These are phyloP conservation scores for Phytophthora macrochlamydospora DNA, from an alignment of 352 stramenopile genomes.

Conservation along the genomic window DNA sequence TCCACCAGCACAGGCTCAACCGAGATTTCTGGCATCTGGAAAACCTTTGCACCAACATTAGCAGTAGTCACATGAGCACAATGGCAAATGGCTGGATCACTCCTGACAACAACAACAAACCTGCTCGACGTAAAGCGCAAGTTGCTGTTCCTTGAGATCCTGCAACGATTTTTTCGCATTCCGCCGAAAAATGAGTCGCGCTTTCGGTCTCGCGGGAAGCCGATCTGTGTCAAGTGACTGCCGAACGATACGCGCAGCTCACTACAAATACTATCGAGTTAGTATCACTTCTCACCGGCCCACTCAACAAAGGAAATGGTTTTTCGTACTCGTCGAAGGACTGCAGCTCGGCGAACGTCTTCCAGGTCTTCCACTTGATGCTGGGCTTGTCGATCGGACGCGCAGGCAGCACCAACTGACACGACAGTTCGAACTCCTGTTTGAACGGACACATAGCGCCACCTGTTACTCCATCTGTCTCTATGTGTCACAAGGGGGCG, in stretches of 20 bases:
- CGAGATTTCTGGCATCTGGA: conserved; percentile 54
- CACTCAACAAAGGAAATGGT: background rate
- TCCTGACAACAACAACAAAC: conserved; percentile 23
- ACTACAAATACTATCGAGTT: conserved; percentile 32
- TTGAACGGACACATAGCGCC: conserved; percentile 10
- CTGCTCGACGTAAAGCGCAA: conserved; percentile 74
- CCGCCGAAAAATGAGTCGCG: conserved; percentile 74
- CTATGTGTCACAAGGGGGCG: conserved; percentile 5
- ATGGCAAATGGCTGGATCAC: background rate
- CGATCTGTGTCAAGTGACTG: conserved; percentile 57
- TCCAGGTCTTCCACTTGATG: conserved; percentile 83
- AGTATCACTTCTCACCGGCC: background rate
- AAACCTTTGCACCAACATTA: conserved; percentile 35
- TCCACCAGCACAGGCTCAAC: conserved; percentile 38
- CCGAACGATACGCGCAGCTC: conserved; percentile 59
- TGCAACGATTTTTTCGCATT: conserved; percentile 69
- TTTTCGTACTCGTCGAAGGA: conserved; percentile 64
- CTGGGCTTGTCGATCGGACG: conserved; percentile 65
- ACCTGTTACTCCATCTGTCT: conserved; percentile 13
- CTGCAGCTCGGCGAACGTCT: conserved; percentile 68
- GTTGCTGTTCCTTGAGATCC: conserved; percentile 72
- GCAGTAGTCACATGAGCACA: conserved; percentile 7
- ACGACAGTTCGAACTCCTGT: conserved; percentile 79
- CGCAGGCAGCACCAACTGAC: conserved; percentile 60
- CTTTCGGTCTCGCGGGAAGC: conserved; percentile 72